Evolutionary conservation across 2,329 filamentous ascomycete species (phyloP).

Genomic region (Lecanicillium sp.): DNA sequence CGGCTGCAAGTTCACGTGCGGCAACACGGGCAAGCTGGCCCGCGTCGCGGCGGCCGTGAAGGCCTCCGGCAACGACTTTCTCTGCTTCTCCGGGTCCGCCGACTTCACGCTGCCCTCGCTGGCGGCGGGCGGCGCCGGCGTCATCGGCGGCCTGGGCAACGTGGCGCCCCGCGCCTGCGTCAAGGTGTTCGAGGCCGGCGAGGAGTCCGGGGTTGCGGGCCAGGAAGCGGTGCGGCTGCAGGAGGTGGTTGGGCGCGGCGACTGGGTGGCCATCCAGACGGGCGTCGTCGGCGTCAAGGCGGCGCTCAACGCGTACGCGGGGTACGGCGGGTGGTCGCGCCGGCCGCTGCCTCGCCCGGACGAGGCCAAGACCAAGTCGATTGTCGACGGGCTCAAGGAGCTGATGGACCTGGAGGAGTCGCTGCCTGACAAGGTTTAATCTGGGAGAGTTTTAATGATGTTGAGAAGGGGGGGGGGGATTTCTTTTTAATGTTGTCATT

Average conservation of each 20-base stretch:
- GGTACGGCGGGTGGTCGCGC: constrained; percentile 53
- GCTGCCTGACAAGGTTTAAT: constrained; percentile 11
- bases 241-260: constrained; percentile 58
- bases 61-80: constrained; percentile 50
- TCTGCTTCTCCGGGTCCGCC: constrained; percentile 66
- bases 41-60: constrained; percentile 47
- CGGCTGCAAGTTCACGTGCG: constrained; percentile 64
- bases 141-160: constrained; percentile 68
- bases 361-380: constrained; percentile 15
- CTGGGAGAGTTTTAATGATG: background rate
- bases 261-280: constrained; percentile 67
- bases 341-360: constrained; percentile 23
- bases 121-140: constrained; percentile 62
- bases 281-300: constrained; percentile 68
- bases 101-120: constrained; percentile 67
- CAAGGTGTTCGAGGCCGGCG: constrained; percentile 54
- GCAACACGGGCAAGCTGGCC: constrained; percentile 65
- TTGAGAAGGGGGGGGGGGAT: background rate
- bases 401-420: constrained; percentile 19
- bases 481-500: background rate
- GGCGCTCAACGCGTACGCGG: constrained; percentile 58
- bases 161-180: constrained; percentile 62
- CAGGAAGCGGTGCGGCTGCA: constrained; percentile 59
- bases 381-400: constrained; percentile 18
- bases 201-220: constrained; percentile 41